Conservation (phyloP, 441 rosid species). For the Gossypium lobatum region DNA sequence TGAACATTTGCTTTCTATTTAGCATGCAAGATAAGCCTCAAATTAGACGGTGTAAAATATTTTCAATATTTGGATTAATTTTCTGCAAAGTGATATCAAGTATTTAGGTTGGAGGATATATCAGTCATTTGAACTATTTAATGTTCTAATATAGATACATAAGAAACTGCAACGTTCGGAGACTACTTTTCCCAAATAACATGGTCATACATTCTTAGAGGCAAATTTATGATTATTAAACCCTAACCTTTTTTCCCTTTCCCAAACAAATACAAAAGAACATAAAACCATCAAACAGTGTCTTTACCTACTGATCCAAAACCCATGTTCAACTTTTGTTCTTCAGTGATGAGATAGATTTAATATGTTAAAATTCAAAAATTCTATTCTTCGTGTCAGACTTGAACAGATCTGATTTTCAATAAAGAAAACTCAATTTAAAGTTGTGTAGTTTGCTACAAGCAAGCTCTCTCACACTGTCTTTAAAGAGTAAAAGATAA, state of each 20-base stretch:
- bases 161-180: neutral
- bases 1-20: neutral
- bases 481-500: no score
- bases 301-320: neutral
- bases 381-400: neutral
- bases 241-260: neutral
- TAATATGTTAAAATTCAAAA: neutral
- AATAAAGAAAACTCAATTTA: neutral
- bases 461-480: neutral
- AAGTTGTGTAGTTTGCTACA: neutral
- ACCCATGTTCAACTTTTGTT: neutral
- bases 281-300: neutral
- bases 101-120: neutral
- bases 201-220: neutral
- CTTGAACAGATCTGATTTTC: neutral
- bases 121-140: neutral
- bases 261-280: neutral
- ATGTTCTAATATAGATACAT: neutral
- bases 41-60: neutral
- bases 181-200: neutral
- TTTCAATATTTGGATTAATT: neutral
- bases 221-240: neutral
- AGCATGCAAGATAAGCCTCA: neutral
- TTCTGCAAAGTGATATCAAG: neutral
- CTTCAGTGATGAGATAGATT: neutral